Percentiles rank a stretch among this genome's conserved stretches.
Evolutionary conservation across 371 early-diverging fungal genomes (phyloP).

Genomic region (Basidiobolus meristosporus): DNA sequence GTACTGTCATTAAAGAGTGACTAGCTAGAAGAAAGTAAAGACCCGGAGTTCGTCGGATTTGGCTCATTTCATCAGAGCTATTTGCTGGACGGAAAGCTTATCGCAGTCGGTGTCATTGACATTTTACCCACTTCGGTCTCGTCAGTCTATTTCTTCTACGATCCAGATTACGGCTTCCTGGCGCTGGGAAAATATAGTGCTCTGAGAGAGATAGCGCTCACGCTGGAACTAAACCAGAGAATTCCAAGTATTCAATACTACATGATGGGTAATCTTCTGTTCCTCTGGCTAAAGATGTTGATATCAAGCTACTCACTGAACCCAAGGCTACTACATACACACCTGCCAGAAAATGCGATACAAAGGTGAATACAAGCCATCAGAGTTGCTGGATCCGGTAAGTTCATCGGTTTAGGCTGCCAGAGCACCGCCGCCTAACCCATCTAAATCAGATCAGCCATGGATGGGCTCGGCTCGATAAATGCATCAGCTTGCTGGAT

Average conservation of each 20-base stretch:
- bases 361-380: slow-evolving; percentile 73
- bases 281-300: neutral
- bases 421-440: too few species aligned
- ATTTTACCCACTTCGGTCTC: slow-evolving; percentile 76
- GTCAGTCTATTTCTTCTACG: slow-evolving; percentile 87
- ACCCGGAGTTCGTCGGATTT: slow-evolving; percentile 14
- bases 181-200: slow-evolving; percentile 73
- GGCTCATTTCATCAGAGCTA: slow-evolving; percentile 85
- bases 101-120: slow-evolving; percentile 81
- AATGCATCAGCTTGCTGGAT: too few species aligned
- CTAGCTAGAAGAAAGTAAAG: slow-evolving; percentile 1
- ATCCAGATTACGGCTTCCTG: slow-evolving; percentile 50
- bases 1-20: neutral
- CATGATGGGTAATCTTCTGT: slow-evolving; percentile 47
- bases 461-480: too few species aligned
- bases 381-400: slow-evolving; percentile 53
- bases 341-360: slow-evolving; percentile 82
- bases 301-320: neutral
- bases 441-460: too few species aligned
- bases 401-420: too few species aligned
- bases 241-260: slow-evolving; percentile 35
- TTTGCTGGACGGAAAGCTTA: slow-evolving; percentile 46
- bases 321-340: slow-evolving; percentile 70
- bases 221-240: slow-evolving; percentile 12
- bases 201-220: slow-evolving; percentile 49